Evolutionary conservation across 2,329 filamentous ascomycete genomes (phyloP), one percentile per base, ranked within the genome.

Genomic region (Hypoxylon sp.): DNA sequence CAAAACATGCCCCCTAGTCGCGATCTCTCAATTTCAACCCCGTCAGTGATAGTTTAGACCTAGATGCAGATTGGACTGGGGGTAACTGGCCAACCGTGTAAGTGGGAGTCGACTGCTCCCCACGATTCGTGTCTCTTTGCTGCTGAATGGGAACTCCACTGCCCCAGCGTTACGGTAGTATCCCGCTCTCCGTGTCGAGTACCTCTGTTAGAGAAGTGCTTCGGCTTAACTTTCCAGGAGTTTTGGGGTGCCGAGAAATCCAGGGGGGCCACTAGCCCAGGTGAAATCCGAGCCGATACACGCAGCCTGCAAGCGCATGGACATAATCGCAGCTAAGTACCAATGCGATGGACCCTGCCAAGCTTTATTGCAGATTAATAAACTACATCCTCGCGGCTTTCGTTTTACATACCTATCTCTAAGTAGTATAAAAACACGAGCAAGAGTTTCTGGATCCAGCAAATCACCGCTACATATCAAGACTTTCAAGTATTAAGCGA

Each of bases 191-290:
- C 71, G 70, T 69, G 65, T 70, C 68, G 68, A 70, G 63, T 70
- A 64, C 68, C 62, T 71, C 68, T 76, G 76, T 77, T 64, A 75
- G 75, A 77, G 76, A 74, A 71, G 59, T 77, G 75, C 75, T 73
- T 78, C 76, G 76, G 76, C 73, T 77, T 75, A 65, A 74, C 67
- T 74, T 72, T 62, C 67, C 68, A 68, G 69, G 62, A 65, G 61
- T 47, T 56, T 64, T 52, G 62, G 56, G 61, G 53, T 66, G 65
- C 69, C 69, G 63, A 68, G 69, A 65, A 60, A 58, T 63, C 53
- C 28, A 53, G 56, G 50, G 56, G 56, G 51, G n/a, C n/a, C 24
- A 50, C 19, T 51, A 46, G 56, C 56, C 52, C 57, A 67, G 51
- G 15, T 46, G 34, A 20, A 52, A 56, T 62, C 60, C 32, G 30